Evolutionary conservation across 441 rosid species (phyloP), one percentile per base, ranked within the genome.

Genomic region (Erodium texanum): DNA sequence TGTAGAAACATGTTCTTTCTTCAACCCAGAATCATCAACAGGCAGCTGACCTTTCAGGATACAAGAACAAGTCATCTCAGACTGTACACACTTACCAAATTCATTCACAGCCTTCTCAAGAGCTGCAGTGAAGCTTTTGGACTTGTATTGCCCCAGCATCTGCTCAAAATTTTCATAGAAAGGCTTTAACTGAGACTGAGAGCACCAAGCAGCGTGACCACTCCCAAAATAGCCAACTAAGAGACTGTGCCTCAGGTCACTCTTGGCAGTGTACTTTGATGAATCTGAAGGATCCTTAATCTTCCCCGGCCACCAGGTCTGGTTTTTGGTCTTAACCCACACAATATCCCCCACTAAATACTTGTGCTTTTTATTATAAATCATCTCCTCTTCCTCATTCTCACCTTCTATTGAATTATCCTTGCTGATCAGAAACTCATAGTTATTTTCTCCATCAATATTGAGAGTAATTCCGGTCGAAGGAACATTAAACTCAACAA

Each of bases 251-350:
- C 66, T 34, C 68, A 29, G 58, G 29, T 75, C 74, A 64, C 64
- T 59, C 15, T 82, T 74, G 9, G 68, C 71, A 67, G 80, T 79
- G 78, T 74, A 58, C 58, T 48, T 69, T 3, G 73, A 24, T 19
- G 66, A 77, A 48, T 78, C 75, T 48, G 67, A 70, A 58, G 84
- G 84, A 85, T 80, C 81, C 45, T 73, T 70, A 34, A 90, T 75
- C 82, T 85, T 89, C 68, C 94, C 97, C 0, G 96, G 96, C 97
- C 97, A 90, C 97, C 98, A 93, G 50, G 80, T 83, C 56, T 80
- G 75, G 72, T 75, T 78, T 70, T 82, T 85, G 38, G 79, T 81
- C 78, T 81, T 87, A 50, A 80, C 79, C 97, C 96, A 93, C 11
- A 90, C 94, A 66, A 89, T 71, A 80, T 90, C 91, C 24, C 97